Evolutionary conservation across 1,139 yeast species (phyloP).

Genomic region (Yamadazyma jaroonii): DNA sequence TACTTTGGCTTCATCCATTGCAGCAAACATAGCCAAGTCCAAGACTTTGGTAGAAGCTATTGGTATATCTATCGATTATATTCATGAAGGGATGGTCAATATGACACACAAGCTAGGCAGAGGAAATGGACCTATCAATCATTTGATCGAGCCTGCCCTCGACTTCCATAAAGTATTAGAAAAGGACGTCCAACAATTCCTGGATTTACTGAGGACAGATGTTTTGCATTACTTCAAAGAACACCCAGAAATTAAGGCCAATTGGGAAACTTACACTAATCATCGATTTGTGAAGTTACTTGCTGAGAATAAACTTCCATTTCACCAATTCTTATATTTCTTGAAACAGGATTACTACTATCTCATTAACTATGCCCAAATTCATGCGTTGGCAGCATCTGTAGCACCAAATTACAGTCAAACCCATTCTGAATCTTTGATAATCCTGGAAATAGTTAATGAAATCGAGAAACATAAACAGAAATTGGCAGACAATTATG

Average conservation of each 20-base stretch:
- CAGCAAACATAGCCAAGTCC: constrained; percentile 68
- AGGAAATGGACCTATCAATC: constrained; percentile 77
- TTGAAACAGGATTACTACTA: constrained; percentile 74
- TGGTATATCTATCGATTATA: constrained; percentile 57
- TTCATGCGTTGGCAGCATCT: constrained; percentile 65
- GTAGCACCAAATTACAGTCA: constrained; percentile 56
- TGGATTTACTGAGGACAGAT: background rate
- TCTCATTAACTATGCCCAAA: constrained; percentile 63
- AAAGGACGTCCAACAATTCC: no score
- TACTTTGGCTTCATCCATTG: constrained; percentile 78
- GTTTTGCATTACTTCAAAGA: constrained; percentile 44
- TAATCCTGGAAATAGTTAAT: constrained; percentile 49
- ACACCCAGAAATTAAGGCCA: constrained; percentile 54
- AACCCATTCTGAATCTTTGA: constrained; percentile 49
- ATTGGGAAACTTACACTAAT: constrained; percentile 58
- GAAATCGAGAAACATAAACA: constrained; percentile 59
- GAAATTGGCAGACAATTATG: constrained; percentile 45
- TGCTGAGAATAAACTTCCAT: constrained; percentile 51
- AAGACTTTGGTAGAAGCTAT: constrained; percentile 46
- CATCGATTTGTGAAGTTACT: constrained; percentile 61
- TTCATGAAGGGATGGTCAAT: constrained; percentile 59
- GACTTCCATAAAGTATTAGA: no score
- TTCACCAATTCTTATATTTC: constrained; percentile 52
- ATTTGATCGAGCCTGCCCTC: constrained; percentile 26
- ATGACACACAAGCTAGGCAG: constrained; percentile 43